These are phyloP conservation scores for Dactylella cylindrospora DNA, from an alignment of 2,329 filamentous ascomycete species.

Conservation along the genomic window DNA sequence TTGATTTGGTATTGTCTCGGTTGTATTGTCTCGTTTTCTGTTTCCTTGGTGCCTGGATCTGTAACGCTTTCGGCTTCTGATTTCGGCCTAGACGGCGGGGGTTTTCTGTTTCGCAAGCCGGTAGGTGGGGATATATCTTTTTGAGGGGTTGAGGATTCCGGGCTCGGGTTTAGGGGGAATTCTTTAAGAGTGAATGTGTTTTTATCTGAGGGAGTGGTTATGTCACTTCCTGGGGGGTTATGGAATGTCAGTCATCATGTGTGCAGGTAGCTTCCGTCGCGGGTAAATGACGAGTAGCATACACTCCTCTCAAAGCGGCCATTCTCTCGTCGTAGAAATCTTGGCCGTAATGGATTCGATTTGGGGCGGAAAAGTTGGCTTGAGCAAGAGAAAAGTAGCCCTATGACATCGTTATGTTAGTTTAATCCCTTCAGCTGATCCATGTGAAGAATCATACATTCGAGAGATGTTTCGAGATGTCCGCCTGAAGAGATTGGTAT, in stretches of 20 bases:
- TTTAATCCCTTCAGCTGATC: too few species aligned
- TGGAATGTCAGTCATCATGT: too few species aligned
- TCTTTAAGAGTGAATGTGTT: conserved; percentile 11
- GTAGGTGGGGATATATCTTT: neutral
- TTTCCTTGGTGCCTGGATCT: neutral
- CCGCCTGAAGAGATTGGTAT: conserved; percentile 53
- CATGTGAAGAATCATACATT: conserved; percentile 50
- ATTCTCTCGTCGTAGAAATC: conserved; percentile 59
- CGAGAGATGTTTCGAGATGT: conserved; percentile 52
- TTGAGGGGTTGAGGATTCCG: too few species aligned
- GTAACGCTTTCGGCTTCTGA: neutral
- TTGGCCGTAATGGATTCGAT: conserved; percentile 52
- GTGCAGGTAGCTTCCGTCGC: too few species aligned
- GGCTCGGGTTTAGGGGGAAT: neutral
- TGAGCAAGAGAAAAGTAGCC: conserved; percentile 57
- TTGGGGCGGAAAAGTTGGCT: conserved; percentile 56
- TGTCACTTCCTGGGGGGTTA: conserved; percentile 15
- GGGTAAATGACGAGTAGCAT: too few species aligned
- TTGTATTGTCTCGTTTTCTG: neutral
- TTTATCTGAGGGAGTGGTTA: neutral
- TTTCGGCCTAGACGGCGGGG: too few species aligned
- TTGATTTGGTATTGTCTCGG: neutral
- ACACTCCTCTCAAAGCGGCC: conserved; percentile 56
- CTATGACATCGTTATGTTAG: conserved; percentile 49
- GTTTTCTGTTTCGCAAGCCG: conserved; percentile 8